phyloP scores from a whole-genome alignment of 352 stramenopile genomes.

The Phytophthora hibernalis region DNA sequence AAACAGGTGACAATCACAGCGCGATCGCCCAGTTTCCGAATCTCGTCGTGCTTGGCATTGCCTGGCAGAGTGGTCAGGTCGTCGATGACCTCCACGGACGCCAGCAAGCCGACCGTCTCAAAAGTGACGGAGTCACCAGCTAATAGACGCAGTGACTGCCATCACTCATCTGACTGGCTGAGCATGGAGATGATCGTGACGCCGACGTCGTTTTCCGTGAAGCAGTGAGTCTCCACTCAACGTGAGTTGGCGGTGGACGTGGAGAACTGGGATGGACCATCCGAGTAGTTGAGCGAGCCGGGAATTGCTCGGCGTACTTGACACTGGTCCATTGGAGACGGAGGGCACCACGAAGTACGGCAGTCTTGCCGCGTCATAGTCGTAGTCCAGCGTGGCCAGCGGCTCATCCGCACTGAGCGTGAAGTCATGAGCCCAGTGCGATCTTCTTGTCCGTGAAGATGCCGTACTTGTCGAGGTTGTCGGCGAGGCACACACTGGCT shows the following conservation, averaged over 20 bases:
- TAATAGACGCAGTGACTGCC: conserved; percentile 34
- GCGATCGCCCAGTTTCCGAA: conserved; percentile 35
- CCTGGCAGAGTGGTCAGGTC: conserved; percentile 30
- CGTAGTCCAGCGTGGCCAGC: conserved; percentile 38
- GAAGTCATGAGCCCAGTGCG: conserved; percentile 26
- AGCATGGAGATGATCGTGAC: conserved; percentile 21
- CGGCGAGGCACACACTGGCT: conserved; percentile 11
- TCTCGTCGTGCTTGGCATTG: conserved; percentile 43
- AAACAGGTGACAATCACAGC: conserved; percentile 38
- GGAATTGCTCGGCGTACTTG: conserved; percentile 45
- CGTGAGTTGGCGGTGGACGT: conserved; percentile 35
- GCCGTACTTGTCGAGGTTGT: conserved; percentile 27
- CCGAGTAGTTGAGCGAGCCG: conserved; percentile 32
- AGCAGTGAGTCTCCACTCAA: conserved; percentile 39
- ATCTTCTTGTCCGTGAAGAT: conserved; percentile 42
- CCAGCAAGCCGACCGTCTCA: conserved; percentile 32
- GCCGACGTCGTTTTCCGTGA: conserved; percentile 13
- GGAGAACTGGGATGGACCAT: conserved; percentile 33
- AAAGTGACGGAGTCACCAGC: conserved; percentile 37
- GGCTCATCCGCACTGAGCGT: conserved; percentile 24
- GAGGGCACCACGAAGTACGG: conserved; percentile 36
- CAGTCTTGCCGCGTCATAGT: conserved; percentile 40
- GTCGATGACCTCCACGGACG: conserved; percentile 38
- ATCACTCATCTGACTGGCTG: conserved; percentile 27
- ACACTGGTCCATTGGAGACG: conserved; percentile 32